Base-by-base conservation (phyloP, 148 eudicot genomes). In the Agrostemma githago region DNA sequence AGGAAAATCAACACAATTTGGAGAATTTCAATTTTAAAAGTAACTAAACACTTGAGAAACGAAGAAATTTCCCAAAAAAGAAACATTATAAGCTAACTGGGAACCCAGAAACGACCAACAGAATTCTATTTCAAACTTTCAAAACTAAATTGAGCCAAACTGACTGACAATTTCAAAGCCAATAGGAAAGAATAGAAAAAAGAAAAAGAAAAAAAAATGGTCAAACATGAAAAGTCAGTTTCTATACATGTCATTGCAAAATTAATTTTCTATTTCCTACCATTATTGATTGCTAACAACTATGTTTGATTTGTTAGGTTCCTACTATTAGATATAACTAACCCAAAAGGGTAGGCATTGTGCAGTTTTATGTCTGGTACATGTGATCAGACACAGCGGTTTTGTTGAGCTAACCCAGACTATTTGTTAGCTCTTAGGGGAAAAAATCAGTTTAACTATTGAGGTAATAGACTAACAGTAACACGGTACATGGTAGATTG, bases 361-460 rank as follows among this genome's bases (percentile, higher is more conserved):
- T 51, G 3, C 15, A 34, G 42, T 48, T 73, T 73, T 68, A 34
- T 42, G 17, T 66, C 20, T 66, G 62, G 72, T 44, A 16, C 77
- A 79, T 74, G 62, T 74, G 74, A 77, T 79, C 74, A 74, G 59
- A 73, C 8, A 38, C 67, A 5, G 38, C 10, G 20, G 68, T 38
- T 73, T 73, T 46, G 77, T 73, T 79, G 81, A 66, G 73, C 70
- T 74, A 79, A 72, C 66, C 58, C 71, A 56, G 39, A 53, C 64
- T 63, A 16, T 16, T 70, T 9, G n/a, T 19, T 62, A 69, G 59
- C 54, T 59, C 64, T 75, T 39, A 3, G 12, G 41, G 10, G 34
- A 63, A 44, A 19, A 34, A 69, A 7, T 3, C 53, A 8, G 53
- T 12, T 8, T 8, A 54, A 15, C 40, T 51, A 2, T 14, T 54